Evolutionary conservation across 2,329 filamentous ascomycete genomes (phyloP).

Genomic region (Helotiales sp.): DNA sequence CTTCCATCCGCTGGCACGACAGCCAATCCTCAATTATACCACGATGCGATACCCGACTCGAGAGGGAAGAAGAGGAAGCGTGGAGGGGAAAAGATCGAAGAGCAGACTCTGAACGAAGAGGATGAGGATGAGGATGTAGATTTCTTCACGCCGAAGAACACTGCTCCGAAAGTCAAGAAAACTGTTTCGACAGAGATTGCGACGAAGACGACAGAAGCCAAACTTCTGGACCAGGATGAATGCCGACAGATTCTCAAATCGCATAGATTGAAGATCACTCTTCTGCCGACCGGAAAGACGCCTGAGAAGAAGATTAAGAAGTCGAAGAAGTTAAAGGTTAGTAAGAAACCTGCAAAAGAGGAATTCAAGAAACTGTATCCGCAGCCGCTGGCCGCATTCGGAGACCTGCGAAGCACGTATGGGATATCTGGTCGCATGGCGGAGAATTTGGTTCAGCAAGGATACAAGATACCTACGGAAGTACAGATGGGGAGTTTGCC

Average conservation of each 20-base stretch:
- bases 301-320: slow-evolving; percentile 48
- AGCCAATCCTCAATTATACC: slow-evolving; percentile 72
- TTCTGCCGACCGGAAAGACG: slow-evolving; percentile 62
- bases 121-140: slow-evolving; percentile 49
- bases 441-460: slow-evolving; percentile 82
- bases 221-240: slow-evolving; percentile 67
- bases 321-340: slow-evolving; percentile 62
- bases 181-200: slow-evolving; percentile 27
- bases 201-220: slow-evolving; percentile 20
- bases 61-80: slow-evolving; percentile 62
- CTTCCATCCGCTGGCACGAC: slow-evolving; percentile 69
- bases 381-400: slow-evolving; percentile 78
- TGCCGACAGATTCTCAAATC: slow-evolving; percentile 75
- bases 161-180: slow-evolving; percentile 35
- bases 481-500: slow-evolving; percentile 89
- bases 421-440: slow-evolving; percentile 74
- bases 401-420: slow-evolving; percentile 72
- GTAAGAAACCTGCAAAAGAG: slow-evolving; percentile 54
- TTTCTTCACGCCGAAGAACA: slow-evolving; percentile 60
- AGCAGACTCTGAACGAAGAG: slow-evolving; percentile 40
- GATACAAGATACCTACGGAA: slow-evolving; percentile 87
- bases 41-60: slow-evolving; percentile 54
- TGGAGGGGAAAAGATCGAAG: slow-evolving; percentile 43
- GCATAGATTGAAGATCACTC: slow-evolving; percentile 83
- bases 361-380: slow-evolving; percentile 71